Evolutionary conservation across 1,284 basidiomycete species (phyloP).

Genomic region (Fomitopsis betulina): DNA sequence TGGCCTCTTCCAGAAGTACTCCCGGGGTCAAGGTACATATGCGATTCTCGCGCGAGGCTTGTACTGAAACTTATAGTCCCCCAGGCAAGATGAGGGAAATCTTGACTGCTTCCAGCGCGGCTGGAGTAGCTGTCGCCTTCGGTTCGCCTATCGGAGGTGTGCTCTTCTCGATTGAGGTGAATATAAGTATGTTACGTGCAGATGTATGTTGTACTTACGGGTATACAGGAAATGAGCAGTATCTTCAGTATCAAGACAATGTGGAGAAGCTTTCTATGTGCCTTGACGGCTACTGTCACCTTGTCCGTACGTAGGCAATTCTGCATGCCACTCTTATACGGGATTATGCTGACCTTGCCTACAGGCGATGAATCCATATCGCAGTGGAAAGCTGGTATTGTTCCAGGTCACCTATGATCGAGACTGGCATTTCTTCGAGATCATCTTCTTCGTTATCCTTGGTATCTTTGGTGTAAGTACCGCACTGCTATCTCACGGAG

Average conservation of each 20-base stretch:
- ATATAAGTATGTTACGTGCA: background rate
- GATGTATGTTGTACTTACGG: background rate
- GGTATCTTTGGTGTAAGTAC: slow-evolving; percentile 88
- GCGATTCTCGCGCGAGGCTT: background rate
- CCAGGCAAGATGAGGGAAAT: slow-evolving; percentile 94
- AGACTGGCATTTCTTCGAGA: slow-evolving; percentile 99
- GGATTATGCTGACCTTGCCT: background rate
- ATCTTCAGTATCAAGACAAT: slow-evolving; percentile 96
- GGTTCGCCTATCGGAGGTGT: slow-evolving; percentile 98
- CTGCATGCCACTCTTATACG: background rate
- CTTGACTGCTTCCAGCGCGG: slow-evolving; percentile 92
- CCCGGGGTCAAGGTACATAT: slow-evolving; percentile 74
- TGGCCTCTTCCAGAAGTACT: slow-evolving; percentile 77
- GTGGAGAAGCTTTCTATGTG: slow-evolving; percentile 98
- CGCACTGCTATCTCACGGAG: background rate
- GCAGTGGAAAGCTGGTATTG: slow-evolving; percentile 95
- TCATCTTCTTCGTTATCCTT: slow-evolving; percentile 92
- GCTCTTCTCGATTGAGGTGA: slow-evolving; percentile 82
- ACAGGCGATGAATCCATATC: slow-evolving; percentile 87
- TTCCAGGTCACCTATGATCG: slow-evolving; percentile 93
- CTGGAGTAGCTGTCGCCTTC: slow-evolving; percentile 89
- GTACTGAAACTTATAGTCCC: background rate
- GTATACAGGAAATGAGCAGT: slow-evolving; percentile 91
- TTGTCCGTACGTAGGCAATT: slow-evolving; percentile 68
- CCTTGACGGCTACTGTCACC: slow-evolving; percentile 93